Percentiles rank a stretch among this genome's conserved stretches.
These are phyloP conservation scores for Lepiota brunneoincarnata DNA, from an alignment of 768 basidiomycete species.

Conservation along the genomic window DNA sequence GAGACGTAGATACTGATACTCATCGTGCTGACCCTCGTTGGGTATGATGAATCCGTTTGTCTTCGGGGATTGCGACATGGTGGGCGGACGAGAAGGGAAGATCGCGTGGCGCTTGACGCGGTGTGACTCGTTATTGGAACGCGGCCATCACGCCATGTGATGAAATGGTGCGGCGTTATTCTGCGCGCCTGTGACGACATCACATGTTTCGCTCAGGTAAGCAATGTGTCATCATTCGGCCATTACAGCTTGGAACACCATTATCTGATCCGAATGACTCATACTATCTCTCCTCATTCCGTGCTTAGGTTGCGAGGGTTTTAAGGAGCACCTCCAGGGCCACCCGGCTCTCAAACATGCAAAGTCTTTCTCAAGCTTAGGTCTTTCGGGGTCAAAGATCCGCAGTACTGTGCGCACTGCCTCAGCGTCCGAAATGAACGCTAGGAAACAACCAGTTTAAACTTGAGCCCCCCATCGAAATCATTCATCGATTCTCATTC, in stretches of 20 bases:
- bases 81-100: not conserved
- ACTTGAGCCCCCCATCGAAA: too few species aligned
- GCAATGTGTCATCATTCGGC: too few species aligned
- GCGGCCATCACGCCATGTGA: conserved; percentile 7
- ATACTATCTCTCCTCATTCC: not conserved
- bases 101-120: not conserved
- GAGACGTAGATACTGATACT: conserved; percentile 85
- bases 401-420: not conserved
- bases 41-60: not conserved
- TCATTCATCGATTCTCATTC: too few species aligned
- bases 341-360: too few species aligned
- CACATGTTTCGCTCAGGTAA: too few species aligned
- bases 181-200: not conserved
- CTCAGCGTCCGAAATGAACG: too few species aligned
- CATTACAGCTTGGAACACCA: not conserved
- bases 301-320: too few species aligned
- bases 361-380: too few species aligned
- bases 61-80: not conserved
- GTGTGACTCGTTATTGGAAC: conserved; percentile 7
- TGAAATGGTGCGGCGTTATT: not conserved
- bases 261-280: not conserved
- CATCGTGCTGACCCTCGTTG: conserved; percentile 54
- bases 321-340: too few species aligned
- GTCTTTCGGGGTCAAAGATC: too few species aligned
- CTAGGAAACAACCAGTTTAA: too few species aligned